Conservation (phyloP, 495 filamentous ascomycete genomes). For the Penicillium fimorum region DNA sequence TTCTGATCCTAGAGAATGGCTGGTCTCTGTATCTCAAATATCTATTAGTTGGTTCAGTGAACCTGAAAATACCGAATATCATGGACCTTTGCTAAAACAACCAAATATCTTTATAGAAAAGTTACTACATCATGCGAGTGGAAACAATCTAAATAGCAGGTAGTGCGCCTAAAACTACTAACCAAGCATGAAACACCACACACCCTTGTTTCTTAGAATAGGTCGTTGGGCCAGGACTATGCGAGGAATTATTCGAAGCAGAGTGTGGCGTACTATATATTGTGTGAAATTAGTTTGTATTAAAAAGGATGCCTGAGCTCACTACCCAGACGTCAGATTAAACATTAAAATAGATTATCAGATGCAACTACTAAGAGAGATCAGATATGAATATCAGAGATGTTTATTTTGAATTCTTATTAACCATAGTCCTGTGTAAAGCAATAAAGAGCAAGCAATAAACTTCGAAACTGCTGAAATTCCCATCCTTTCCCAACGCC, state of each 20-base stretch:
- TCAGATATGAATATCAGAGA: neutral
- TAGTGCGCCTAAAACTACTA: neutral
- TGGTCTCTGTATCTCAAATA: constrained; percentile 10
- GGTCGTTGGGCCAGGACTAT: no score
- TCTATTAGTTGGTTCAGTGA: neutral
- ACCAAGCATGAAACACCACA: neutral
- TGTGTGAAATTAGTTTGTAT: no score
- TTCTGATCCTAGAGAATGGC: constrained; percentile 8
- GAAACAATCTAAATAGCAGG: no score
- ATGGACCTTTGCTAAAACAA: neutral
- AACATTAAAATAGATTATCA: neutral
- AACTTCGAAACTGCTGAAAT: neutral
- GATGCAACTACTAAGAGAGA: neutral
- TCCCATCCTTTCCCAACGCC: constrained; percentile 10
- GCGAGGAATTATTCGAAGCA: neutral
- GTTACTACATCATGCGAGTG: no score
- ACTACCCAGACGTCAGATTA: neutral
- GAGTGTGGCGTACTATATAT: neutral
- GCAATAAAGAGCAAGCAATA: neutral
- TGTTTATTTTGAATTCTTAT: neutral
- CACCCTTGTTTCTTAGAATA: no score
- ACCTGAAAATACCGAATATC: constrained; percentile 5
- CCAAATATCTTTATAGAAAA: neutral
- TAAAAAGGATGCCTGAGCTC: neutral
- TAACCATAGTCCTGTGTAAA: neutral